A percentile compares a stretch with the other conserved stretches of the same genome.
Evolutionary conservation across 441 rosid species (phyloP).

Genomic region (Daphne laureola): DNA sequence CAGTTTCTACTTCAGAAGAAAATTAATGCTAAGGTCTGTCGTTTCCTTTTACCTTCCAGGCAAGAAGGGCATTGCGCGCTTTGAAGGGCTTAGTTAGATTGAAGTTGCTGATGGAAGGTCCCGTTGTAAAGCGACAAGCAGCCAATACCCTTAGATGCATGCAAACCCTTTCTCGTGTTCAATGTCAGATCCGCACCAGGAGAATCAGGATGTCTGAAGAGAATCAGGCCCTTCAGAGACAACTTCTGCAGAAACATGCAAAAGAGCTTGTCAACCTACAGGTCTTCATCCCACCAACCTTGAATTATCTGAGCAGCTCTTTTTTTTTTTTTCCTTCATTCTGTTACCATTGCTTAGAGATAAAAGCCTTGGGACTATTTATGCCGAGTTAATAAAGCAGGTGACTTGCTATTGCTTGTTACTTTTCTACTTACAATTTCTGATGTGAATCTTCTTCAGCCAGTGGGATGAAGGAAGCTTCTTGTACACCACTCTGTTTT

Average conservation of each 20-base stretch:
- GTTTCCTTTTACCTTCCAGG: slow-evolving; percentile 29
- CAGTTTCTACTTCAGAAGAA: background rate
- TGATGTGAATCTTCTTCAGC: too few species aligned
- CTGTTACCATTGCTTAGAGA: too few species aligned
- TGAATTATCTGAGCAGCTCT: background rate
- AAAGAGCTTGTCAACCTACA: slow-evolving; percentile 56
- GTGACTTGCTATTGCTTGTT: background rate
- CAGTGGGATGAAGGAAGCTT: too few species aligned
- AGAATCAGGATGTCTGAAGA: slow-evolving; percentile 84
- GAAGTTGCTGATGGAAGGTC: slow-evolving; percentile 71
- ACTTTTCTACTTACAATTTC: background rate
- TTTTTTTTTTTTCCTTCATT: background rate
- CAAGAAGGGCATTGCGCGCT: slow-evolving; percentile 64
- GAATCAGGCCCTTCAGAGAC: slow-evolving; percentile 82
- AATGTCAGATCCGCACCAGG: slow-evolving; percentile 63
- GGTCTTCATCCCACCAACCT: slow-evolving; percentile 24
- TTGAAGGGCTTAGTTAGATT: slow-evolving; percentile 67
- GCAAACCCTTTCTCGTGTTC: slow-evolving; percentile 81
- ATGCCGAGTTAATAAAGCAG: too few species aligned
- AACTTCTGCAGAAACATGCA: slow-evolving; percentile 78
- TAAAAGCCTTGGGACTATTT: too few species aligned
- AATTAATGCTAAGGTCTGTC: too few species aligned
- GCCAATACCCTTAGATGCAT: slow-evolving; percentile 61
- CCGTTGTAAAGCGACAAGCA: slow-evolving; percentile 74
- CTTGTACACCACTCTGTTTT: slow-evolving; percentile 3